These are phyloP conservation scores for Mangifera indica DNA, from an alignment of 345 rosid species.

Conservation along the genomic window DNA sequence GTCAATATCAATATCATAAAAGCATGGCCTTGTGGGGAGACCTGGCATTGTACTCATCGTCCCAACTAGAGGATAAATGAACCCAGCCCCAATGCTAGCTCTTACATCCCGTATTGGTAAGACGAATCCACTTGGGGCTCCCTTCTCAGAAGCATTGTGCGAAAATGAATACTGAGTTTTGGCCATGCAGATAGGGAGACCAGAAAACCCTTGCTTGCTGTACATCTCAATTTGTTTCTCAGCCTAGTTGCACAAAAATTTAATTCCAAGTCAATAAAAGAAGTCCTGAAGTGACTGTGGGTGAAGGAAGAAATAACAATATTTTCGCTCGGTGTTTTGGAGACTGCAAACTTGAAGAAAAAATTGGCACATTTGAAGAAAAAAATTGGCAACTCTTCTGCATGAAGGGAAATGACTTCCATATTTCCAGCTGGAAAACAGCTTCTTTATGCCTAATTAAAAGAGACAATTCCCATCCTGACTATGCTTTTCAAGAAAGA, in stretches of 20 bases:
- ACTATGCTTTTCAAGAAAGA: background rate
- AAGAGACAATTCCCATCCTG: background rate
- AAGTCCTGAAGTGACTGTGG: background rate
- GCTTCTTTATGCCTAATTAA: background rate
- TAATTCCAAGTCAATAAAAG: background rate
- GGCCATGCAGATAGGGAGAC: slow-evolving; percentile 97
- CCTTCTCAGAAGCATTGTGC: slow-evolving; percentile 72
- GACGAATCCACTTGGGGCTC: slow-evolving; percentile 81
- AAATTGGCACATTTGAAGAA: no score
- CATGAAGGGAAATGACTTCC: background rate
- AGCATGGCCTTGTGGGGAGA: slow-evolving; percentile 96
- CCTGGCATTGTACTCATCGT: slow-evolving; percentile 99
- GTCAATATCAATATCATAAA: slow-evolving; percentile 85
- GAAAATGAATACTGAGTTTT: slow-evolving; percentile 97
- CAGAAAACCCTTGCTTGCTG: slow-evolving; percentile 79
- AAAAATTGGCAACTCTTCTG: background rate
- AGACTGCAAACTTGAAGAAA: background rate
- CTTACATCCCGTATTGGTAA: slow-evolving; percentile 90
- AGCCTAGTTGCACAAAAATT: slow-evolving; percentile 50
- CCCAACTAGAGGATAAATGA: slow-evolving; percentile 92
- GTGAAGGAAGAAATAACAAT: background rate
- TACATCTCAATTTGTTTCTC: slow-evolving; percentile 97
- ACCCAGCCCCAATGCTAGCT: slow-evolving; percentile 97
- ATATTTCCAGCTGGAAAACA: background rate
- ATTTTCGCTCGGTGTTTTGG: background rate